phyloP scores from a whole-genome alignment of 108 stramenopile species.

The Fragilaria crotonensis region DNA sequence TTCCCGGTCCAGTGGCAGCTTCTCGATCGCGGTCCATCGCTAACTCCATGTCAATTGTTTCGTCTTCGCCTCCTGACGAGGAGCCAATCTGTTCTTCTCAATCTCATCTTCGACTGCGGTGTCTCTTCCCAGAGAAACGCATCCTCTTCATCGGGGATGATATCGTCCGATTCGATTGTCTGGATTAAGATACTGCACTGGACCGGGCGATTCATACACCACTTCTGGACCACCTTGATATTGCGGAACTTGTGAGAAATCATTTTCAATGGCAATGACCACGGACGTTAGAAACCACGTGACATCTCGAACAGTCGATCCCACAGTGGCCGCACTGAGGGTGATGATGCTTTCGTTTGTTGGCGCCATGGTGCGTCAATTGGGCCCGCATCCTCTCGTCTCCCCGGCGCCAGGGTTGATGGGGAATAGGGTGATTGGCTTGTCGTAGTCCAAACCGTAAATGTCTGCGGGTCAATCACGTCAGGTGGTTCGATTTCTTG shows the following conservation, averaged over 20 bases:
- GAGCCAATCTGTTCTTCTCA: conserved; percentile 37
- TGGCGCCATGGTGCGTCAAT: conserved; percentile 63
- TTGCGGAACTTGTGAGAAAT: conserved; percentile 17
- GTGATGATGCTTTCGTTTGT: conserved; percentile 61
- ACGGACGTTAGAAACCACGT: conserved; percentile 75
- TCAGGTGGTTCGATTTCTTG: conserved; percentile 6
- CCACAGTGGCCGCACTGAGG: conserved; percentile 39
- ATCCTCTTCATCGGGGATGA: conserved; percentile 27
- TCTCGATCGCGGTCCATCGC: conserved; percentile 18
- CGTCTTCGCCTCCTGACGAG: conserved; percentile 51
- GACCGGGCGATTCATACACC: conserved; percentile 31
- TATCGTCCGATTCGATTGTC: conserved; percentile 53
- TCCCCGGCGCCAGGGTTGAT: conserved; percentile 83
- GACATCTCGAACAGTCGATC: conserved; percentile 55
- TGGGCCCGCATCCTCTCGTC: conserved; percentile 72
- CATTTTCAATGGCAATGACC: conserved; percentile 47
- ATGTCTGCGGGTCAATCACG: conserved; percentile 21
- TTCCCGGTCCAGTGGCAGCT: conserved; percentile 24
- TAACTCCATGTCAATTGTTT: conserved; percentile 36
- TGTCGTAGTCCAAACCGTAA: conserved; percentile 36
- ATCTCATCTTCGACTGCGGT: conserved; percentile 11
- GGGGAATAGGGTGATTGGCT: conserved; percentile 45
- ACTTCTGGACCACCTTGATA: conserved; percentile 47
- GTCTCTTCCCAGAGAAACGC: too few species aligned
- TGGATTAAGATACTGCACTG: conserved; percentile 34